These are phyloP conservation scores for Alternaria sp. DNA, from an alignment of 2,329 filamentous ascomycete species.

Conservation along the genomic window DNA sequence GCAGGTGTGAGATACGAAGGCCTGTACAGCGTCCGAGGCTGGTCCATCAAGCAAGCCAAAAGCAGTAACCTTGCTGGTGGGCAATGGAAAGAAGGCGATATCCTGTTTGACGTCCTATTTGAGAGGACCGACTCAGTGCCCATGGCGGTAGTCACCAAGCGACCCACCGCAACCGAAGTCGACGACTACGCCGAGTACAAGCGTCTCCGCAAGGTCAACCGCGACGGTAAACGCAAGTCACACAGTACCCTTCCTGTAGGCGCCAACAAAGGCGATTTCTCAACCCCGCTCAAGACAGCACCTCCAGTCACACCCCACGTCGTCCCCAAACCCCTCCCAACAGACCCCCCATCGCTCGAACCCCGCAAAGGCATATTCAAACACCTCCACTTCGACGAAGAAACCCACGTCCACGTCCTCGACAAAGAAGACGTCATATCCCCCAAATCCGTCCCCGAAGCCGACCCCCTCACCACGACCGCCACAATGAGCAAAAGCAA, in stretches of 20 bases:
- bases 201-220: constrained; percentile 40
- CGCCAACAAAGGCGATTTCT: not conserved
- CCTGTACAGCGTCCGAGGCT: constrained; percentile 49
- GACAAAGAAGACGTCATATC: constrained; percentile 9
- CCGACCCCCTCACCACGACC: constrained; percentile 3
- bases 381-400: constrained; percentile 14
- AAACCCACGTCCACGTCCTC: not conserved
- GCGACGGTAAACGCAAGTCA: constrained; percentile 19
- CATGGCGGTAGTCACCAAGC: constrained; percentile 47
- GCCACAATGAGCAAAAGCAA: not conserved
- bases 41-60: constrained; percentile 46
- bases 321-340: not conserved
- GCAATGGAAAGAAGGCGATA: constrained; percentile 30
- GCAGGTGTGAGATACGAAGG: constrained; percentile 58
- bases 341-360: not conserved
- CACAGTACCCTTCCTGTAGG: not conserved
- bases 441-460: constrained; percentile 10
- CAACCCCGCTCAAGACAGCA: constrained; percentile 14
- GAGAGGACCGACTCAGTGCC: constrained; percentile 43
- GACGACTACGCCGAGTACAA: constrained; percentile 59
- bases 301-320: constrained; percentile 15
- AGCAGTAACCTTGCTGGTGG: constrained; percentile 16
- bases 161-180: constrained; percentile 52
- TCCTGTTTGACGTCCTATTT: constrained; percentile 50
- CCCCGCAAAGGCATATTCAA: constrained; percentile 12